Evolutionary conservation across 805 yeast species (phyloP), one percentile per base, ranked within the genome.

Genomic region (Wickerhamiella nectarea): DNA sequence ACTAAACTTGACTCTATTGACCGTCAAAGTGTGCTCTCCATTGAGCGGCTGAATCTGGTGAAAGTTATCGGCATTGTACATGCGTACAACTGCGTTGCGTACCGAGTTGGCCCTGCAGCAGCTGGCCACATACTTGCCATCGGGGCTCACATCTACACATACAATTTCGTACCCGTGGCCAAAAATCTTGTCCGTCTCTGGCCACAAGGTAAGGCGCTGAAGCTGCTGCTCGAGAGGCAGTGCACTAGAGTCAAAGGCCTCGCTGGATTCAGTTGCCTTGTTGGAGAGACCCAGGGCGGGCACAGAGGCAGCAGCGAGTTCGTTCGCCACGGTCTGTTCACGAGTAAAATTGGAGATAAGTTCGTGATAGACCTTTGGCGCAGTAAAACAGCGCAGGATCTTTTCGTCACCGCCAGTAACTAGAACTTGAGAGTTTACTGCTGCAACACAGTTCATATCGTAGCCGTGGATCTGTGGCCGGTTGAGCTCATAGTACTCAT

Each of bases 401-500:
- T 91, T 93, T 57, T 91, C 99, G 57, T 93, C 99, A 38, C 96
- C 97, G 12, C 87, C 97, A 43, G 95, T 83, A 3, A 87, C 81
- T 64, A 83, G 89, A 50, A 72, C 66, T 1, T 80, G 68, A 40
- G 68, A 62, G 14, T 72, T 62, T 11, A 91, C 60, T 10, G 80
- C 68, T 31, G 77, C 74, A 6, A 82, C 67, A 51, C 94, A 77
- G 31, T 83, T 70, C 96, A 91, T 86, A 57, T 91, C 97, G 58
- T 85, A 91, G 7, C 99, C 99, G 60, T 91, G 99, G 50, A 91
- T 91, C 61, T 91, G 99, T 0, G 98, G 97, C 52, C 99, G 73
- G 1, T 95, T 84, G 60, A 91, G 79, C 60, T 91, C 99, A 57
- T 79, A 80, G 94, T 95, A 86, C 1, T 78, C 67, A 6, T 51